phyloP scores from a whole-genome alignment of 495 filamentous ascomycete species.

The Hypomontagnella submonticulosa region DNA sequence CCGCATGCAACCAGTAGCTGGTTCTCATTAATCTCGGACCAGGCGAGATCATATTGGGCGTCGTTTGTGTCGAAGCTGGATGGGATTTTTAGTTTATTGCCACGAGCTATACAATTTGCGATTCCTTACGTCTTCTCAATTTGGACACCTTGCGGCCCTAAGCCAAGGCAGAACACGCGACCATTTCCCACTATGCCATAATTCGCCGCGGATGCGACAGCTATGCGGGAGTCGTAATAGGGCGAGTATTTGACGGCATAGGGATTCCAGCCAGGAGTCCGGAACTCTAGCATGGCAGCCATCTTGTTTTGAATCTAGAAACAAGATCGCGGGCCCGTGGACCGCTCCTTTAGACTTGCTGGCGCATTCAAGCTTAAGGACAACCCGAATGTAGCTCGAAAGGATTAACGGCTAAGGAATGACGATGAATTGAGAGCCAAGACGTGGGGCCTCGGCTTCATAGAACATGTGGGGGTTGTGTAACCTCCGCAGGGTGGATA shows the following conservation, averaged over 20 bases:
- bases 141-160: slow-evolving; percentile 85
- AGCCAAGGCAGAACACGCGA: slow-evolving; percentile 79
- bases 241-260: slow-evolving; percentile 97
- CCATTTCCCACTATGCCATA: slow-evolving; percentile 98
- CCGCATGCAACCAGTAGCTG: slow-evolving; percentile 88
- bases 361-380: slow-evolving; percentile 23
- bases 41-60: slow-evolving; percentile 90
- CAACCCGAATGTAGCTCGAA: background rate
- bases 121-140: slow-evolving; percentile 73
- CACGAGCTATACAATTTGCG: background rate
- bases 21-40: slow-evolving; percentile 95
- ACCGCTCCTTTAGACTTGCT: slow-evolving; percentile 2
- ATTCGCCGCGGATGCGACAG: slow-evolving; percentile 86
- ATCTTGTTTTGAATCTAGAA: slow-evolving; percentile 39
- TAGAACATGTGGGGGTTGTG: background rate
- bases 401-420: slow-evolving; percentile 20
- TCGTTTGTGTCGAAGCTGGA: slow-evolving; percentile 94
- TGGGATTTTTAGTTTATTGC: slow-evolving; percentile 3
- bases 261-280: slow-evolving; percentile 92
- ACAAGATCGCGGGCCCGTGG: slow-evolving; percentile 10
- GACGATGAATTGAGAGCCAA: slow-evolving; percentile 24
- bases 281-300: slow-evolving; percentile 86
- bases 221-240: slow-evolving; percentile 94
- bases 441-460: slow-evolving; percentile 44
- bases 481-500: too few species aligned